These are phyloP conservation scores for Lactifluus subvellereus DNA, from an alignment of 768 basidiomycete species.

Conservation along the genomic window DNA sequence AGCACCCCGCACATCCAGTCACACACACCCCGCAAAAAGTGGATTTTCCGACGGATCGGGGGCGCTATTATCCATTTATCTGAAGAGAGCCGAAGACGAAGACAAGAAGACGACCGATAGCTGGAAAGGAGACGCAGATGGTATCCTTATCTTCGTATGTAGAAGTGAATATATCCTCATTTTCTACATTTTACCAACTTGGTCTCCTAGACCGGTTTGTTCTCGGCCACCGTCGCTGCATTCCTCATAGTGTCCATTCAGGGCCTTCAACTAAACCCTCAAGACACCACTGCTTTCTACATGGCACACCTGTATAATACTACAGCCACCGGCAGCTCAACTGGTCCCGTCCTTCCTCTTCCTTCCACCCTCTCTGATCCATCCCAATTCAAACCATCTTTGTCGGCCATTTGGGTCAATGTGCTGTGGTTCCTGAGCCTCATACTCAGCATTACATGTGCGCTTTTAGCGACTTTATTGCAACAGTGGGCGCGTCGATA, in stretches of 20 bases:
- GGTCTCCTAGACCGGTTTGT: neutral
- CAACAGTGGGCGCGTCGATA: neutral
- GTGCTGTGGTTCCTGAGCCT: neutral
- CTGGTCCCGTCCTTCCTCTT: neutral
- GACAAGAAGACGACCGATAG: constrained; percentile 1
- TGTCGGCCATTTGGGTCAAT: neutral
- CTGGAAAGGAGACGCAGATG: constrained; percentile 5
- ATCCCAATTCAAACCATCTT: neutral
- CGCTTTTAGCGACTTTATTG: too few relatives aligned
- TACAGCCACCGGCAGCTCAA: neutral
- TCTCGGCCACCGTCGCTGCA: neutral
- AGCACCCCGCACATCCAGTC: too few relatives aligned
- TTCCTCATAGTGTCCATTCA: neutral
- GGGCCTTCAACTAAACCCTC: neutral
- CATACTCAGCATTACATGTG: neutral
- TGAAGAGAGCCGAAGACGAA: neutral
- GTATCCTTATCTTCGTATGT: constrained; percentile 2
- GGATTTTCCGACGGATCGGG: neutral
- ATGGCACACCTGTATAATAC: neutral
- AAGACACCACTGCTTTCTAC: neutral
- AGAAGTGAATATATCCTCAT: neutral
- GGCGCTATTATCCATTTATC: neutral
- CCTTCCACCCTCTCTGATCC: neutral
- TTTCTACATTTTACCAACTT: neutral
- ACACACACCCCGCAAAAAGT: neutral